These are phyloP conservation scores for Zygosaccharomyces rouxii DNA, from an alignment of 805 yeast genomes.

Conservation along the genomic window DNA sequence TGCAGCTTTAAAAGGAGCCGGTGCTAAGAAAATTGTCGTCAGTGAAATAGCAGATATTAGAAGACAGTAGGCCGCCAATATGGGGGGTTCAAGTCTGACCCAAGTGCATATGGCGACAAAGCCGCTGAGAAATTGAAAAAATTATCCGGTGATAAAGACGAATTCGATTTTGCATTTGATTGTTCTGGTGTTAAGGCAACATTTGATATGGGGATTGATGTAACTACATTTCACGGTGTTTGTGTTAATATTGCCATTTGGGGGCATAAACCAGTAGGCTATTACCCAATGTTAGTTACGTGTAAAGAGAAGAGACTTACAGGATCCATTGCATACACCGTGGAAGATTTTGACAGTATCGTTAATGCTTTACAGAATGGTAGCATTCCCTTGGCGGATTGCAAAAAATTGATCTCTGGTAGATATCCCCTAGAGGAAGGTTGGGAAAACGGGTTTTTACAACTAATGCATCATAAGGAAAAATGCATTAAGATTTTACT, in stretches of 20 bases:
- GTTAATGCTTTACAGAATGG: constrained; percentile 48
- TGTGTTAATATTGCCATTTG: constrained; percentile 66
- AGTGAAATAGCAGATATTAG: constrained; percentile 48
- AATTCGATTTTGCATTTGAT: constrained; percentile 50
- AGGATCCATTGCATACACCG: constrained; percentile 60
- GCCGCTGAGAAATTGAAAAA: constrained; percentile 38
- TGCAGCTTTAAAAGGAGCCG: constrained; percentile 50
- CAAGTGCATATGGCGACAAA: constrained; percentile 37
- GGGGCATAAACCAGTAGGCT: constrained; percentile 48
- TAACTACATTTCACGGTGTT: constrained; percentile 49
- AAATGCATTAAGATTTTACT: constrained; percentile 52
- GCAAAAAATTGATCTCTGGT: constrained; percentile 50
- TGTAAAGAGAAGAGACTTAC: constrained; percentile 50
- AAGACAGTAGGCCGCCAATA: constrained; percentile 44
- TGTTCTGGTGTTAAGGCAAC: constrained; percentile 52
- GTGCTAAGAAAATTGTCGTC: constrained; percentile 45
- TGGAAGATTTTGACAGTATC: constrained; percentile 54
- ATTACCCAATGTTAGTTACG: constrained; percentile 53
- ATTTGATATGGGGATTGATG: constrained; percentile 46
- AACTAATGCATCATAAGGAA: constrained; percentile 49
- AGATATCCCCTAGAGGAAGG: constrained; percentile 47
- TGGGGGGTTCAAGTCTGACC: constrained; percentile 51
- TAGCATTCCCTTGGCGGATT: constrained; percentile 41
- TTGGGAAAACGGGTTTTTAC: constrained; percentile 49
- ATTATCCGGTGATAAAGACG: constrained; percentile 41